Conservation (phyloP, 257 asterid species). For the Solanum verrucosum region DNA sequence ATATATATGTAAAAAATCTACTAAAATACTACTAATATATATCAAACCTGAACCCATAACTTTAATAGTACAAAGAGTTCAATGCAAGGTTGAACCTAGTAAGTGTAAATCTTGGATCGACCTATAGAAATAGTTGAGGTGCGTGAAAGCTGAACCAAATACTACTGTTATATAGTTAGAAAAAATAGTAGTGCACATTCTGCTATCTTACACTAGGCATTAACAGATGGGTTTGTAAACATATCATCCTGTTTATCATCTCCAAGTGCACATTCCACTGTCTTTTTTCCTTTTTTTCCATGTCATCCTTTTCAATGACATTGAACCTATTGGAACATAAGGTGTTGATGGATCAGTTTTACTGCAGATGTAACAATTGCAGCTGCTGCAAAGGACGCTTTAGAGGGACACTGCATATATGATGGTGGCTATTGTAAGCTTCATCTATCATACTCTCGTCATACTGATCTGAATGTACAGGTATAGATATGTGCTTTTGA, state of each 20-base stretch:
- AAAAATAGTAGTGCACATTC: not conserved
- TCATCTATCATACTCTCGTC: conserved; percentile 96
- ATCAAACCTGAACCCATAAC: not conserved
- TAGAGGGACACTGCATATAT: conserved; percentile 92
- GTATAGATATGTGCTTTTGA: conserved; percentile 39
- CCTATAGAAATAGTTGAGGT: not conserved
- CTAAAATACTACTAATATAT: not conserved
- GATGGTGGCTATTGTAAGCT: conserved; percentile 99
- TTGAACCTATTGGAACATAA: conserved; percentile 2
- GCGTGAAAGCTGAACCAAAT: not conserved
- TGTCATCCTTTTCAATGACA: not conserved
- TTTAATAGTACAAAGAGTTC: not conserved
- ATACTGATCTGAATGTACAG: conserved; percentile 92
- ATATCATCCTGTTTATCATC: not conserved
- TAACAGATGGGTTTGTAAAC: not conserved
- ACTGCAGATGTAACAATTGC: conserved; percentile 61
- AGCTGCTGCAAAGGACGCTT: conserved; percentile 58
- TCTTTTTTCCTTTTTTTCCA: not conserved
- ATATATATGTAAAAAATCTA: not conserved
- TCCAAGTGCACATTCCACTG: not conserved
- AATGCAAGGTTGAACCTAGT: not conserved
- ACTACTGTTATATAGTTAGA: not conserved
- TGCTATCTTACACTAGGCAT: not conserved
- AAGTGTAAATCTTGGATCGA: not conserved
- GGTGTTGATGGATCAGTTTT: not conserved